phyloP scores from a whole-genome alignment of 371 early-diverging fungal species.

The Umbelopsis sp. region DNA sequence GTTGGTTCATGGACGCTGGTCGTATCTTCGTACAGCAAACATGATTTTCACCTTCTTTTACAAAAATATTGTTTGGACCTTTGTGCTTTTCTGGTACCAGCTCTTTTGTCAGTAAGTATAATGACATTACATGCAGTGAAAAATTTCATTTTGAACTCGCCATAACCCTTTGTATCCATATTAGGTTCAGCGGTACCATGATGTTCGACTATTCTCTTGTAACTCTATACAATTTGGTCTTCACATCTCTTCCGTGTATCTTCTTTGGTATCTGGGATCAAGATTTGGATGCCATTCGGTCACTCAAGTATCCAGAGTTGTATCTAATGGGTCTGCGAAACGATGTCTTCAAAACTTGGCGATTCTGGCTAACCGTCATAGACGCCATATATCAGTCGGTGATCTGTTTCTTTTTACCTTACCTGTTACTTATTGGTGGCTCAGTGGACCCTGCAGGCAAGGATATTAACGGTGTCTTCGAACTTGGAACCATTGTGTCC shows the following conservation, averaged over 20 bases:
- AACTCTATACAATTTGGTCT: conserved; percentile 74
- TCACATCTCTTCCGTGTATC: conserved; percentile 72
- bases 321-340: conserved; percentile 87
- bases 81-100: conserved; percentile 85
- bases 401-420: conserved; percentile 79
- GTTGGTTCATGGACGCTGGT: conserved; percentile 87
- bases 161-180: not conserved
- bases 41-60: conserved; percentile 83
- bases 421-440: conserved; percentile 52
- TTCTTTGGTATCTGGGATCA: conserved; percentile 88
- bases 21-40: conserved; percentile 75
- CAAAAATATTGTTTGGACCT: conserved; percentile 80
- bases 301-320: conserved; percentile 82
- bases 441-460: conserved; percentile 54
- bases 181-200: conserved; percentile 51
- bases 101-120: conserved; percentile 70
- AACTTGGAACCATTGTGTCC: conserved; percentile 80
- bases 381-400: conserved; percentile 91
- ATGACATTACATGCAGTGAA: not conserved
- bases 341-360: conserved; percentile 76
- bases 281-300: conserved; percentile 76
- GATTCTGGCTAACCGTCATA: conserved; percentile 82
- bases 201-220: conserved; percentile 83
- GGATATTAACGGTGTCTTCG: conserved; percentile 65
- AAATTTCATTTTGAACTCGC: too few species aligned